Conservation (phyloP, 2,329 filamentous ascomycete species). For the Oidium heveae region DNA sequence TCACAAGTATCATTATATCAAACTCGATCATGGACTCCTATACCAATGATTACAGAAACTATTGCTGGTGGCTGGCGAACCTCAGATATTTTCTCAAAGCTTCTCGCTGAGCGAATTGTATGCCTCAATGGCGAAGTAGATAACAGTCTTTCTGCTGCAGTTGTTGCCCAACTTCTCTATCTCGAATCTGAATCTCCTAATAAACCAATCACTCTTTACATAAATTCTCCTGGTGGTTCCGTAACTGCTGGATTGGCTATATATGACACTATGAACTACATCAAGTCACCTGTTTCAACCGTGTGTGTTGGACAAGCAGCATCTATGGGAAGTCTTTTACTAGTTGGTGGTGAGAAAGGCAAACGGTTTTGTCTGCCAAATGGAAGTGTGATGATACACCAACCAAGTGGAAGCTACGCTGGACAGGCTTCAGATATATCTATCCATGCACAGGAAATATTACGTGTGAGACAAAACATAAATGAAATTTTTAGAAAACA, state of each 20-base stretch:
- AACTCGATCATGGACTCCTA: conserved; percentile 18
- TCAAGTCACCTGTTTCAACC: conserved; percentile 73
- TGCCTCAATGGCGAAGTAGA: conserved; percentile 83
- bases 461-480: conserved; percentile 59
- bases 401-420: conserved; percentile 53
- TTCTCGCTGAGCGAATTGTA: conserved; percentile 75
- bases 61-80: conserved; percentile 41
- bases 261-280: conserved; percentile 98
- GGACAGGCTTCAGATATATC: conserved; percentile 59
- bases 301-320: conserved; percentile 89
- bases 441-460: conserved; percentile 92
- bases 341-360: conserved; percentile 64
- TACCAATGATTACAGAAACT: conserved; percentile 27
- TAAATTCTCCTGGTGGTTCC: conserved; percentile 84
- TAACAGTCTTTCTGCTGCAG: conserved; percentile 71
- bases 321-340: conserved; percentile 75
- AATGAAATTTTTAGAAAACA: conserved; percentile 96
- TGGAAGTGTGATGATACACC: conserved; percentile 89
- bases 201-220: conserved; percentile 92
- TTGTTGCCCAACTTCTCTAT: conserved; percentile 89
- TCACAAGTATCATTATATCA: too few relatives aligned
- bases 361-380: conserved; percentile 83
- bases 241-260: conserved; percentile 77
- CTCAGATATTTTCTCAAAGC: conserved; percentile 66
- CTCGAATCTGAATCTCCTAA: conserved; percentile 91